Evolutionary conservation across 139 green algal species (phyloP).

Genomic region (Chlamydomonas sphaeroides): DNA sequence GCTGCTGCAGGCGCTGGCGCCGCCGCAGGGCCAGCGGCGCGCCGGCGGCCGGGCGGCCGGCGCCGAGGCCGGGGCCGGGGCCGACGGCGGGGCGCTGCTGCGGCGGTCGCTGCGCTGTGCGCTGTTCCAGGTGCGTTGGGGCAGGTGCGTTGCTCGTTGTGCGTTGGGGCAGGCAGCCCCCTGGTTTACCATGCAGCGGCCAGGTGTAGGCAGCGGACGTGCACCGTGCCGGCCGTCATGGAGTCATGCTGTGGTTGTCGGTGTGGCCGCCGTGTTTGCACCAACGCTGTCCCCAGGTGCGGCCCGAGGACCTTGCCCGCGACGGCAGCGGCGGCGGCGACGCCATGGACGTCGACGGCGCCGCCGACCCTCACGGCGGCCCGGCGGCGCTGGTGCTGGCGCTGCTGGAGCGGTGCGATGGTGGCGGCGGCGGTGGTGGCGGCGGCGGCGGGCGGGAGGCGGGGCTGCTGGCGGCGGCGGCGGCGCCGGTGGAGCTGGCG

Average conservation of each 20-base stretch:
- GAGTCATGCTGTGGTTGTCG: too few species aligned
- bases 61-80: neutral
- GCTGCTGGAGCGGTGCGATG: neutral
- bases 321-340: neutral
- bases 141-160: too few species aligned
- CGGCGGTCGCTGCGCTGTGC: conserved; percentile 2
- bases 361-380: neutral
- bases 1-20: neutral
- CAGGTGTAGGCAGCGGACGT: too few species aligned
- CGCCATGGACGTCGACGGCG: neutral
- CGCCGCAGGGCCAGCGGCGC: neutral
- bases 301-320: neutral
- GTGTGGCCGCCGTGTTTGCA: too few species aligned
- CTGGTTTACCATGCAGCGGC: too few species aligned
- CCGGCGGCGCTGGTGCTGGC: conserved; percentile 10
- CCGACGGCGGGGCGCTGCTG: neutral
- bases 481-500: conserved; percentile 25
- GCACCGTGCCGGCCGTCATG: too few species aligned
- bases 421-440: neutral
- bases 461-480: neutral
- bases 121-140: conserved; percentile 29
- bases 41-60: neutral
- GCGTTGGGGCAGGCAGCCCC: too few species aligned
- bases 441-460: neutral
- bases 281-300: too few species aligned